These are phyloP conservation scores for Clonostachys solani DNA, from an alignment of 2,329 filamentous ascomycete genomes.

Conservation along the genomic window DNA sequence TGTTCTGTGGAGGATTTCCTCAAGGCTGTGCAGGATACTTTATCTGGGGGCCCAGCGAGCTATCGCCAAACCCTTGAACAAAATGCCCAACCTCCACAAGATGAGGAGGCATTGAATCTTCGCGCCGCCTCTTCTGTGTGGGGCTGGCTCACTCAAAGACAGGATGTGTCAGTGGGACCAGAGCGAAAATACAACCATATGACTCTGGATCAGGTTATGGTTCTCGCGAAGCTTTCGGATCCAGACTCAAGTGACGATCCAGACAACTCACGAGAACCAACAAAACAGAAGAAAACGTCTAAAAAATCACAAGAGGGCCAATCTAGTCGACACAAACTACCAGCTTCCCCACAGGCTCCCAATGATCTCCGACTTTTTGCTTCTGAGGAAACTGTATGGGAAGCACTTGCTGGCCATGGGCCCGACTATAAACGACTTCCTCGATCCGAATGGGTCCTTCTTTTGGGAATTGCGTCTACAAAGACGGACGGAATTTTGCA, in stretches of 20 bases:
- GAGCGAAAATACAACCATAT: constrained; percentile 27
- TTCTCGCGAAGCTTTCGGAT: constrained; percentile 5
- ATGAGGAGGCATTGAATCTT: not conserved
- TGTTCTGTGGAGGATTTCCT: constrained; percentile 23
- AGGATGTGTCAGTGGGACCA: constrained; percentile 27
- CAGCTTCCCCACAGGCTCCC: not conserved
- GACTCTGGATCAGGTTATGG: constrained; percentile 26
- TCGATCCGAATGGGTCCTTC: constrained; percentile 53
- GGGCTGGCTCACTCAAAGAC: constrained; percentile 25
- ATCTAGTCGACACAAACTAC: too few species aligned
- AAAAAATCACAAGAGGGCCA: too few species aligned
- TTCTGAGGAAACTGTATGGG: constrained; percentile 54
- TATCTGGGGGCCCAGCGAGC: not conserved
- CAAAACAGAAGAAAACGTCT: not conserved
- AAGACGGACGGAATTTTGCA: constrained; percentile 54
- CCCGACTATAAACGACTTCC: constrained; percentile 55
- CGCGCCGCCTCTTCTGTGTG: constrained; percentile 17
- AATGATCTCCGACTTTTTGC: constrained; percentile 33
- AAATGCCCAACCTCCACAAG: not conserved
- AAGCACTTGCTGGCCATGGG: constrained; percentile 53
- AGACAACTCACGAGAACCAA: not conserved
- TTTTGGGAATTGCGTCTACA: constrained; percentile 52
- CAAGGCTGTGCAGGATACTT: constrained; percentile 17
- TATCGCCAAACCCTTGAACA: not conserved
- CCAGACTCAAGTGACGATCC: not conserved